Conservation (phyloP, 768 basidiomycete species). For the Xerocomellus dryophilus region DNA sequence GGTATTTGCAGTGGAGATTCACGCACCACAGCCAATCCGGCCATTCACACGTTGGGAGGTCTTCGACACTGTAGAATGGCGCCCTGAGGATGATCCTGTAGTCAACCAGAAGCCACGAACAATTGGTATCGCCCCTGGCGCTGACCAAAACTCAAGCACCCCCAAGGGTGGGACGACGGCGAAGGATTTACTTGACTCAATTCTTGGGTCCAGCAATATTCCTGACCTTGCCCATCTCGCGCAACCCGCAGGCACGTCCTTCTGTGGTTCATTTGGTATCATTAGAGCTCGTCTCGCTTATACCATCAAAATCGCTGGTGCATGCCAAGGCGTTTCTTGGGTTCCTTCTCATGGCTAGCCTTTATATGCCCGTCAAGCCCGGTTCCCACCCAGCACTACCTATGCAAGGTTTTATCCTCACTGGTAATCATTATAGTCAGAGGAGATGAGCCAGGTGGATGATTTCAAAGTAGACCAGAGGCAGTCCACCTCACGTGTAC, state of each 20-base stretch:
- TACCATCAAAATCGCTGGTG: conserved; percentile 15
- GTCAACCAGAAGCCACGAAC: conserved; percentile 27
- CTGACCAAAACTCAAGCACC: conserved; percentile 3
- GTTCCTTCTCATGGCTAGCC: conserved; percentile 21
- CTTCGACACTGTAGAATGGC: conserved; percentile 24
- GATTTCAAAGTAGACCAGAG: neutral
- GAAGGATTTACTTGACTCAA: conserved; percentile 28
- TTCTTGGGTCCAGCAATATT: conserved; percentile 17
- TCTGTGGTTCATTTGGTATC: conserved; percentile 27
- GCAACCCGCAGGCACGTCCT: conserved; percentile 19
- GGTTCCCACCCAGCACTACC: neutral
- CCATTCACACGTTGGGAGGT: conserved; percentile 8
- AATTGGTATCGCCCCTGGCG: conserved; percentile 31
- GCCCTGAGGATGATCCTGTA: conserved; percentile 31
- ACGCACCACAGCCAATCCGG: conserved; percentile 16
- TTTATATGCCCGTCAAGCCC: neutral
- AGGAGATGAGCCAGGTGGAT: neutral
- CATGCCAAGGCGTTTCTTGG: conserved; percentile 21
- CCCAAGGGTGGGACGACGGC: conserved; percentile 17
- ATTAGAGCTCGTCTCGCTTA: conserved; percentile 23
- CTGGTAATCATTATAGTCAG: neutral
- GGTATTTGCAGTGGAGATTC: conserved; percentile 1
- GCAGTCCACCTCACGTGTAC: neutral
- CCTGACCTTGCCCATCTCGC: conserved; percentile 1
- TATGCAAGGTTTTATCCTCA: too few relatives aligned